These are phyloP conservation scores for Mucor velutinosus DNA, from an alignment of 371 early-diverging fungal species.

Conservation along the genomic window DNA sequence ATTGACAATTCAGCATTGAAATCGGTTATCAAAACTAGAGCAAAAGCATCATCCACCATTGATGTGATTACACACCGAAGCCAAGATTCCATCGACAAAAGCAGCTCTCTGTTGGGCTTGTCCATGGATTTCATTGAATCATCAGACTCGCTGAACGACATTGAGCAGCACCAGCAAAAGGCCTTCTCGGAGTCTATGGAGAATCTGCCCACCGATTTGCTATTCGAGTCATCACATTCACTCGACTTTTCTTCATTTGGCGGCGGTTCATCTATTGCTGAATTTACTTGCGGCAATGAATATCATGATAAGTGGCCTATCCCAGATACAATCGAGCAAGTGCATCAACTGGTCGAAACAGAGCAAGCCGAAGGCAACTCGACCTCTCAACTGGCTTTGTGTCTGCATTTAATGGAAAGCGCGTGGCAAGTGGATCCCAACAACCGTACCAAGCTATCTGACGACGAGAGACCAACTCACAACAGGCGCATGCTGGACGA, in stretches of 20 bases:
- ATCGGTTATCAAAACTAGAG: conserved; percentile 1
- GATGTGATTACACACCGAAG: conserved; percentile 6
- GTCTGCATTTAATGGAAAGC: conserved; percentile 25
- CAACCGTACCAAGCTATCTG: not conserved
- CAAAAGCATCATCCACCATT: not conserved
- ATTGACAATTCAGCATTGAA: conserved; percentile 8
- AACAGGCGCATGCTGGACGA: not conserved
- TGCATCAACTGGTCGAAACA: conserved; percentile 20
- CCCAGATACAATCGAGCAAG: conserved; percentile 28
- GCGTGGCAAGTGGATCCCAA: conserved; percentile 19
- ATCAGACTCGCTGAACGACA: conserved; percentile 4
- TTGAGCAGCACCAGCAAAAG: not conserved
- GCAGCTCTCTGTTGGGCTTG: not conserved
- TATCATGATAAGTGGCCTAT: conserved; percentile 25
- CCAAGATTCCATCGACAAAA: not conserved
- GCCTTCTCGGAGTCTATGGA: not conserved
- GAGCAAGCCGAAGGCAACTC: conserved; percentile 19
- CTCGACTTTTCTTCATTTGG: not conserved
- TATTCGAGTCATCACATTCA: not conserved
- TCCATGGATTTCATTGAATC: conserved; percentile 1
- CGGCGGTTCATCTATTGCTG: not conserved
- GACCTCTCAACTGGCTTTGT: conserved; percentile 19
- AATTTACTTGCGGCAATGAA: conserved; percentile 1
- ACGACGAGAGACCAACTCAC: not conserved
- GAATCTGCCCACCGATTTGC: not conserved